Conservation (phyloP, 1,139 yeast species). For the Geotrichum reessii region DNA sequence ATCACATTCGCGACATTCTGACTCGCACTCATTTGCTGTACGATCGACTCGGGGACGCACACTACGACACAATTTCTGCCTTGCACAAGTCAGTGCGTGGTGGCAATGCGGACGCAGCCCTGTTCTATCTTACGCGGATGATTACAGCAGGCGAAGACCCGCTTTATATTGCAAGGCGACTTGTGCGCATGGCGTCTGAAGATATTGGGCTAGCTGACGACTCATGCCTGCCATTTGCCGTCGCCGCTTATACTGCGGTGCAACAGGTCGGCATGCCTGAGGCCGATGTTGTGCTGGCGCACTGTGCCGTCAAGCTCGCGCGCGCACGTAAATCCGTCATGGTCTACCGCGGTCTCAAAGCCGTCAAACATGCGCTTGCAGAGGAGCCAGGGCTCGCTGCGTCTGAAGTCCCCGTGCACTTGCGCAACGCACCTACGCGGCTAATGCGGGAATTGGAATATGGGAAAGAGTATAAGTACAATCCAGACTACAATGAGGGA, state of each 20-base stretch:
- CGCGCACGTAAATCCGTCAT: conserved; percentile 80
- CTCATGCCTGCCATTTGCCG: conserved; percentile 76
- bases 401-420: conserved; percentile 46
- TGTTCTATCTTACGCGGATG: conserved; percentile 83
- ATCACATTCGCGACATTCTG: conserved; percentile 38
- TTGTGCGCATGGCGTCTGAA: conserved; percentile 90
- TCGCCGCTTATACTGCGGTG: conserved; percentile 78
- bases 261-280: conserved; percentile 97
- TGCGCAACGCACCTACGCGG: conserved; percentile 89
- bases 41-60: conserved; percentile 85
- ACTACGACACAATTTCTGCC: conserved; percentile 91
- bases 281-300: conserved; percentile 83
- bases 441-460: conserved; percentile 87
- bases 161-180: conserved; percentile 78
- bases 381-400: conserved; percentile 58
- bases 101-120: conserved; percentile 79
- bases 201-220: conserved; percentile 84
- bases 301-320: conserved; percentile 85
- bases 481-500: conserved; percentile 73
- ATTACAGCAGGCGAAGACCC: conserved; percentile 92
- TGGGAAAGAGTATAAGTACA: conserved; percentile 78
- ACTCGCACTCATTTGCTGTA: conserved; percentile 59
- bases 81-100: conserved; percentile 91
- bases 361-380: conserved; percentile 53
- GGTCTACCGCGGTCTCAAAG: conserved; percentile 71